phyloP scores from a whole-genome alignment of 495 filamentous ascomycete genomes.

The Cercophora sp. region DNA sequence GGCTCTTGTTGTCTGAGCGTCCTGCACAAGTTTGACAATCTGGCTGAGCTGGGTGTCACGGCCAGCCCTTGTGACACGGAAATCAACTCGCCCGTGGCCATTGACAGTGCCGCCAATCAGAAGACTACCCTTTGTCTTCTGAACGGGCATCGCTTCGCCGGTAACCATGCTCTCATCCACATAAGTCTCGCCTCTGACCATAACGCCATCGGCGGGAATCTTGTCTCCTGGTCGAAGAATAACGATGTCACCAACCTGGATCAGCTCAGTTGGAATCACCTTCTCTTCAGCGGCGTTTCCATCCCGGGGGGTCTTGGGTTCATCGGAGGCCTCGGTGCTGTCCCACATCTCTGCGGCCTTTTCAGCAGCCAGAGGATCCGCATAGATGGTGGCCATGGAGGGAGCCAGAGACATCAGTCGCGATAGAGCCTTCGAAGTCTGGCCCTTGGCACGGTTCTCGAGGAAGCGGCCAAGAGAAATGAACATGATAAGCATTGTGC shows the following conservation, averaged over 20 bases:
- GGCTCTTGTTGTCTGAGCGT: conserved; percentile 89
- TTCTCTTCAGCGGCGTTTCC: conserved; percentile 70
- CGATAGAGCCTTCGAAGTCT: conserved; percentile 94
- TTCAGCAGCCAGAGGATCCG: conserved; percentile 90
- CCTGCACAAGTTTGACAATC: conserved; percentile 94
- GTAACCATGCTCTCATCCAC: conserved; percentile 99
- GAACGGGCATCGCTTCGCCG: conserved; percentile 89
- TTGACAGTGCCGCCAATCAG: conserved; percentile 98
- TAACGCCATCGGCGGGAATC: conserved; percentile 86
- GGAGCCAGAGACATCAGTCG: conserved; percentile 92
- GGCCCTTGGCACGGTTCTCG: conserved; percentile 93
- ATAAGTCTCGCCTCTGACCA: conserved; percentile 86
- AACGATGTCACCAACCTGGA: conserved; percentile 91
- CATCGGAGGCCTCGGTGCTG: conserved; percentile 23
- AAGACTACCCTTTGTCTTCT: conserved; percentile 73
- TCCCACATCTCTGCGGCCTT: conserved; percentile 83
- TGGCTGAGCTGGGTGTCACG: conserved; percentile 95
- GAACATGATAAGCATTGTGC: conserved; percentile 98
- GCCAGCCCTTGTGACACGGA: conserved; percentile 88
- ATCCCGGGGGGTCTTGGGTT: conserved; percentile 43
- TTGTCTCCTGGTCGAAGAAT: conserved; percentile 93
- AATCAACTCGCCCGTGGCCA: conserved; percentile 83
- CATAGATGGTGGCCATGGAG: conserved; percentile 95
- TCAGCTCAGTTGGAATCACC: conserved; percentile 85
- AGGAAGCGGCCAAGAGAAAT: conserved; percentile 87